Evolutionary conservation across 495 filamentous ascomycete genomes (phyloP), one percentile per base, ranked within the genome.

Genomic region (Cryomyces antarcticus): DNA sequence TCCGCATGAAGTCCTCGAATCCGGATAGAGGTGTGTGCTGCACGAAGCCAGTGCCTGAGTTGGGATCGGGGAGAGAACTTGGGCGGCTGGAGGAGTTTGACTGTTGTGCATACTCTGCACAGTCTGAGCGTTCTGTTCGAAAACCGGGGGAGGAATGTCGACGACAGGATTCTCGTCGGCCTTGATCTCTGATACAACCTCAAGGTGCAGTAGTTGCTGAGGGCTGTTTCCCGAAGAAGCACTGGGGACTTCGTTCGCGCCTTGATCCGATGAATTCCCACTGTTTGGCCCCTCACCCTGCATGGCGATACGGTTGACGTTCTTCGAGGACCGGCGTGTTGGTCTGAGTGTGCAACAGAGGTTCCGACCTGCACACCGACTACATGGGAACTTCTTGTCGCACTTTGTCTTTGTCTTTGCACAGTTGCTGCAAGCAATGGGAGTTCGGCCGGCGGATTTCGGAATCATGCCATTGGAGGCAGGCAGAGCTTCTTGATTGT

Each of bases 331-430:
- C 39, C 72, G 62, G 6, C 73, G 63, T 5, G 73, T 73, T 43
- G 65, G 72, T 10, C 73, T 59, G 17, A 70, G 54, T 34, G 62
- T 63, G 49, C 73, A 79, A 10, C 57, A 44, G 9, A 77, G 61
- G 49, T 70, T 70, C 51, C 76, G 69, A 28, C 68, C 66, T 2
- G 64, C 53, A 51, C 73, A 77, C 45, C 73, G 60, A 36, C 64
- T 63, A 52, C 73, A 77, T 7, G 75, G 74, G 7, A 73, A 65
- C 54, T 64, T 64, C 56, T 78, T 78, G 50, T 80, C 76, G 51
- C 76, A 80, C n/a, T 68, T 72, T 5, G 73, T 76, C 58, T 64
- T 64, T 0, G 60, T 62, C 45, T 62, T 62, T 3, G 61, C 61
- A 39, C 61, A 64, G 35, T 64, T 64, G 45, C 51, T 58, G 51